phyloP scores from a whole-genome alignment of 805 yeast genomes.

The Danielia oregonensis region DNA sequence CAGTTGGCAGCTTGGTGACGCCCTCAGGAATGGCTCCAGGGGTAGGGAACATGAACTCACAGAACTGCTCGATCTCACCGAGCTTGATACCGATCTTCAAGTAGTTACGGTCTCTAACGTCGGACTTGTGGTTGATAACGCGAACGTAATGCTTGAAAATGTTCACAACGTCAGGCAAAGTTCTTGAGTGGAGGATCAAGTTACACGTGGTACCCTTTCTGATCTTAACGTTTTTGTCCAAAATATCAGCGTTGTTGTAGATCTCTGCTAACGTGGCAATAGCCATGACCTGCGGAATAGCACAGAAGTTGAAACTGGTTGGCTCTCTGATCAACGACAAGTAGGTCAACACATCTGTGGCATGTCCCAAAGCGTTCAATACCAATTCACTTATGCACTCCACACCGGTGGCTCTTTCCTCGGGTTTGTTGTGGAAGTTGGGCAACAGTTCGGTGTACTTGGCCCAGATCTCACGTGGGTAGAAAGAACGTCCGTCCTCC shows the following conservation, averaged over 20 bases:
- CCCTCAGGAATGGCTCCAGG: slow-evolving; percentile 46
- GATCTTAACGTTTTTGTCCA: slow-evolving; percentile 74
- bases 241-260: slow-evolving; percentile 73
- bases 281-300: slow-evolving; percentile 99
- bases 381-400: slow-evolving; percentile 80
- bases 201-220: slow-evolving; percentile 84
- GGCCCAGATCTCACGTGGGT: slow-evolving; percentile 94
- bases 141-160: slow-evolving; percentile 73
- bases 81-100: slow-evolving; percentile 78
- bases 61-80: slow-evolving; percentile 84
- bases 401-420: slow-evolving; percentile 56
- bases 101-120: slow-evolving; percentile 82
- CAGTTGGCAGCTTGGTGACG: slow-evolving; percentile 32
- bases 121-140: slow-evolving; percentile 72
- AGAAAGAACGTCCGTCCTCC: slow-evolving; percentile 87
- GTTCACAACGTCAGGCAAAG: slow-evolving; percentile 69
- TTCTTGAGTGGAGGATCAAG: slow-evolving; percentile 69
- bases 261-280: slow-evolving; percentile 88
- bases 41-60: slow-evolving; percentile 73
- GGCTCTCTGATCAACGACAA: slow-evolving; percentile 75
- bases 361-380: slow-evolving; percentile 74
- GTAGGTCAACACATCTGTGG: slow-evolving; percentile 69
- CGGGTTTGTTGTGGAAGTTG: slow-evolving; percentile 47
- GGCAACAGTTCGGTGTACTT: slow-evolving; percentile 65
- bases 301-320: slow-evolving; percentile 84